Evolutionary conservation across 257 asterid species (phyloP), one percentile per base, ranked within the genome.

Genomic region (Leonotis leonurus): DNA sequence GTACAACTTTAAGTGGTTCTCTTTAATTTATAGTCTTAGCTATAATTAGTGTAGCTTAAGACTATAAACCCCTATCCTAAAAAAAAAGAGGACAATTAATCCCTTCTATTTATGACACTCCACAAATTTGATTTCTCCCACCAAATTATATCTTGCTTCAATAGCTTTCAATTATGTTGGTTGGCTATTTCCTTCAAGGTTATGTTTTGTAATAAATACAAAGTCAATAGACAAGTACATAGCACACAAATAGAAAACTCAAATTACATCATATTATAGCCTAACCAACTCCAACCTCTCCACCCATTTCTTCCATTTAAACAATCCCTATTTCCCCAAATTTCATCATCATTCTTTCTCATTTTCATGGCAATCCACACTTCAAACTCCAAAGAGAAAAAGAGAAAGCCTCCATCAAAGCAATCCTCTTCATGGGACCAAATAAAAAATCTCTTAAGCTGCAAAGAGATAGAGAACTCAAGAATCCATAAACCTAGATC

Each of bases 401-500:
- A 69, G 54, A 73, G 69, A 30, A 78, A 69, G 29, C 76, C 68
- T 2, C 73, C 54, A 46, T 9, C 68, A 54, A 67, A 67, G 10
- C 75, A 79, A 2, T 79, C 88, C 36, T 84, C 86, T 43, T 54
- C 70, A 62, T 87, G 95, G 95, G 82, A 82, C 62, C 93, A 85
- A 70, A 50, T 85, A 71, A 87, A 85, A 64, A 85, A 75, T 81
- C 56, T 84, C 37, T 63, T 87, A 3, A 82, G 78, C 41, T 87
- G 95, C 77, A 87, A 82, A 52, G 80, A 65, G 41, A 60, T 75
- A 7, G 79, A 82, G 16, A 78, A 67, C 12, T 74, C 87, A 1
- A 74, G 54, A 54, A 77, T 78, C 60, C 95, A 81, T 29, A 77
- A 81, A 56, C 7, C 4, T 40, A n/a, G n/a, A n/a, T 41, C 67